phyloP scores from a whole-genome alignment of 805 yeast genomes.

The Scheffersomyces amazonensis region DNA sequence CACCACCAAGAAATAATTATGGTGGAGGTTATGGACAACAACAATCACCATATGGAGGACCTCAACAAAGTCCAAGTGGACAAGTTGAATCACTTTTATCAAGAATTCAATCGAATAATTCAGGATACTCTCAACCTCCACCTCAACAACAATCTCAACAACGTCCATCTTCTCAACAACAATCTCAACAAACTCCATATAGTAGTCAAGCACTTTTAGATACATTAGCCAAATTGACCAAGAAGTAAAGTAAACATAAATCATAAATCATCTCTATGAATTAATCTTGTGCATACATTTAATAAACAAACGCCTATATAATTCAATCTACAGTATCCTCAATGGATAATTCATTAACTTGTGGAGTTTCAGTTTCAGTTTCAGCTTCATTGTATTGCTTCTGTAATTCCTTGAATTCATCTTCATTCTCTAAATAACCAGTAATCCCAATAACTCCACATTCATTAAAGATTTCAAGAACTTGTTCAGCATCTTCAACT shows the following conservation, averaged over 20 bases:
- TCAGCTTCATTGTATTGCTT: slow-evolving; percentile 40
- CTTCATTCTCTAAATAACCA: slow-evolving; percentile 70
- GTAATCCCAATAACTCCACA: slow-evolving; percentile 83
- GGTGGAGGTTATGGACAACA: not conserved
- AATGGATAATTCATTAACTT: slow-evolving; percentile 8
- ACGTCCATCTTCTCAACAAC: slow-evolving; percentile 10
- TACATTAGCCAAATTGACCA: slow-evolving; percentile 33
- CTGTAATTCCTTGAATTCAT: slow-evolving; percentile 57
- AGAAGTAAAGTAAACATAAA: too few species aligned
- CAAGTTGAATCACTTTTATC: slow-evolving; percentile 9
- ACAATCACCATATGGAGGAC: not conserved
- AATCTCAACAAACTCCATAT: slow-evolving; percentile 10
- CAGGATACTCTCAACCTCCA: not conserved
- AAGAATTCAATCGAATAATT: slow-evolving; percentile 5
- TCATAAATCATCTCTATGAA: too few species aligned
- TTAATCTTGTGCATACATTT: too few species aligned
- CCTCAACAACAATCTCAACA: slow-evolving; percentile 4
- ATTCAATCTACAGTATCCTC: slow-evolving; percentile 21
- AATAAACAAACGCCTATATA: slow-evolving; percentile 1
- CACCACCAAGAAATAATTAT: not conserved
- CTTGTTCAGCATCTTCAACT: slow-evolving; percentile 74
- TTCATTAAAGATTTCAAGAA: slow-evolving; percentile 71
- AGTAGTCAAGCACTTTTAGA: slow-evolving; percentile 30
- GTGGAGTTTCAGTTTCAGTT: slow-evolving; percentile 4
- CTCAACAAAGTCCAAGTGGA: not conserved